These are phyloP conservation scores for Trypanosoma rangeli DNA, from an alignment of 208 protist species.

Conservation along the genomic window DNA sequence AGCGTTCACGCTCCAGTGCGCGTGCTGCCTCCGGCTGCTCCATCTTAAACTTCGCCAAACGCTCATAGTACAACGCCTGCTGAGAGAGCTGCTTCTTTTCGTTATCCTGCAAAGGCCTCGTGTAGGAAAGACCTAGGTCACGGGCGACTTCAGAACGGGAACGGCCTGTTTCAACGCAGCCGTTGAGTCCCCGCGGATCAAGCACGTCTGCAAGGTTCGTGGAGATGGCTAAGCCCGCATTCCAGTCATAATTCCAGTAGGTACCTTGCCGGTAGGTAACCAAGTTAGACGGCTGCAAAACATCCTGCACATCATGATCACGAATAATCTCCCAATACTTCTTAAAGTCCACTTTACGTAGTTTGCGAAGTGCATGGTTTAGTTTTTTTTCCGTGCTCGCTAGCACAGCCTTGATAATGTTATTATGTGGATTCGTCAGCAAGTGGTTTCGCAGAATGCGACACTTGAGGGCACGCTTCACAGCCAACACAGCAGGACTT, in stretches of 20 bases:
- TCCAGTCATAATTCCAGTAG: conserved; percentile 92
- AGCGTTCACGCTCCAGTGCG: conserved; percentile 79
- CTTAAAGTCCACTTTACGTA: conserved; percentile 90
- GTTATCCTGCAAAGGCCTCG: conserved; percentile 82
- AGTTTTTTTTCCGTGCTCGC: conserved; percentile 79
- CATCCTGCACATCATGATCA: conserved; percentile 90
- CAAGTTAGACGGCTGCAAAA: conserved; percentile 84
- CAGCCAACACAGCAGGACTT: conserved; percentile 80
- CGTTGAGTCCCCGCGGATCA: conserved; percentile 86
- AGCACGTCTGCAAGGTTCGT: conserved; percentile 83
- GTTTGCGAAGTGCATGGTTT: conserved; percentile 70
- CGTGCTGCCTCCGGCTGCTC: conserved; percentile 89
- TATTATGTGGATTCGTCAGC: conserved; percentile 91
- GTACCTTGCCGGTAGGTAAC: conserved; percentile 84
- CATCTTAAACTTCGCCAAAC: conserved; percentile 89
- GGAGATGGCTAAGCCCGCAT: conserved; percentile 83
- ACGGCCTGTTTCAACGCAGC: conserved; percentile 90
- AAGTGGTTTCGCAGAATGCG: conserved; percentile 88
- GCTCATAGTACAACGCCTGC: conserved; percentile 89
- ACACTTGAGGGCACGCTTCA: conserved; percentile 84
- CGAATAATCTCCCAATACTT: conserved; percentile 92
- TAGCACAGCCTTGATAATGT: conserved; percentile 87
- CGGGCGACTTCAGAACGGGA: conserved; percentile 88
- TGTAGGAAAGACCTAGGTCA: conserved; percentile 89
- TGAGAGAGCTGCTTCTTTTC: conserved; percentile 91